Evolutionary conservation across 495 filamentous ascomycete species (phyloP).

Genomic region (Penicillium cinerascens): DNA sequence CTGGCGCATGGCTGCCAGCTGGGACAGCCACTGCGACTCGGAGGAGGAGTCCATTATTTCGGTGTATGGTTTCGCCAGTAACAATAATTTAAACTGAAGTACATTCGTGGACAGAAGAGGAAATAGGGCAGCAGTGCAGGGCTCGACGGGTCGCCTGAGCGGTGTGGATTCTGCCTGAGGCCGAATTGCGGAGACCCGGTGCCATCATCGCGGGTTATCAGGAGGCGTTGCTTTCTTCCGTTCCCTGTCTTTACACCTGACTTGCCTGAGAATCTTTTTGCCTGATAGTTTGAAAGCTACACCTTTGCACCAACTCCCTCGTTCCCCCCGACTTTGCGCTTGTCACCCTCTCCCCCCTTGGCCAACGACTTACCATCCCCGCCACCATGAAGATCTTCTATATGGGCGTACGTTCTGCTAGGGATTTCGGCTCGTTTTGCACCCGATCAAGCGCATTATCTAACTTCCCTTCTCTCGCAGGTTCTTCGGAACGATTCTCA

Average conservation of each 20-base stretch:
- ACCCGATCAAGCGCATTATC: neutral
- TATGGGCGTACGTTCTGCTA: conserved; percentile 66
- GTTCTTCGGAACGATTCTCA: conserved; percentile 76
- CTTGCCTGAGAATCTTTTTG: neutral
- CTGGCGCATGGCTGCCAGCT: conserved; percentile 67
- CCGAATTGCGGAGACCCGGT: conserved; percentile 13
- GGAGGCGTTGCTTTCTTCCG: conserved; percentile 8
- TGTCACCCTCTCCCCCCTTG: conserved; percentile 2
- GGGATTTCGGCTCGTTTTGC: neutral
- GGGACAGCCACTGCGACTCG: conserved; percentile 67
- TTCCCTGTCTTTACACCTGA: neutral
- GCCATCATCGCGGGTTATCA: conserved; percentile 19
- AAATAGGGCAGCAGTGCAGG: conserved; percentile 14
- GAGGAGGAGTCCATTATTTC: conserved; percentile 31
- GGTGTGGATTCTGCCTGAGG: conserved; percentile 15
- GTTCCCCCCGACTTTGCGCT: neutral
- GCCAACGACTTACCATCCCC: conserved; percentile 11
- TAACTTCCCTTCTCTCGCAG: conserved; percentile 34
- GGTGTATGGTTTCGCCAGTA: neutral
- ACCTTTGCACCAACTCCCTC: neutral
- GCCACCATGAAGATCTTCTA: conserved; percentile 89
- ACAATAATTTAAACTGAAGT: neutral
- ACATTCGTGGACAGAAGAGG: neutral
- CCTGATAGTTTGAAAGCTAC: neutral
- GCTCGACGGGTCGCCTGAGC: conserved; percentile 9